Evolutionary conservation across 2,329 filamentous ascomycete genomes (phyloP), one percentile per base, ranked within the genome.

Genomic region (Bipolaris victoriae): DNA sequence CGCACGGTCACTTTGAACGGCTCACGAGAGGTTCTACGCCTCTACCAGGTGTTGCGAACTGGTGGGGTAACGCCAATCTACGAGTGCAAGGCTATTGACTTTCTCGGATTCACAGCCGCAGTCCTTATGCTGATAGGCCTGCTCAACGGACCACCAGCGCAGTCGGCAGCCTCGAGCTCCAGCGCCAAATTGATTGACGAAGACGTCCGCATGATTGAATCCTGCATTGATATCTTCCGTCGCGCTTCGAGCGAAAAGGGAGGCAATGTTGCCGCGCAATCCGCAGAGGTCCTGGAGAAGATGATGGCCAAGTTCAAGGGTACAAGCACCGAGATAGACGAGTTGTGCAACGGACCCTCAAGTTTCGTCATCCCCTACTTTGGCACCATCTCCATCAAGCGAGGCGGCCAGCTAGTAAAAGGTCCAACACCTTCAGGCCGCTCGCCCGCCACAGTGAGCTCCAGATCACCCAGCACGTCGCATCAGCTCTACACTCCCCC

Each of bases 11-110:
- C 78, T 56, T 61, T 79, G 16, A 76, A 75, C 40, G 75, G 76
- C 20, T 77, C 77, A 1, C 71, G 78, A n/a, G 69, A 76, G 50
- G 67, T 80, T 33, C 62, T 81, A n/a, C 68, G 71, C 2, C 66
- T 77, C 2, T 80, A 78, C 58, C 73, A 77, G 22, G 57, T 73
- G 0, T 68, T 80, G 4, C 74, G 76, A 5, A 70, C 69, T 7
- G 70, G 73, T 22, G 67, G 53, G 50, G 67, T 62, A 1, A 70
- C 73, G 52, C 76, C 76, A 10, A 63, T 80, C 0, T 81, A 79
- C 64, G 78, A 82, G 55, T 81, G 80, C 70, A 80, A 80, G 55
- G 77, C 78, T 7, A 68, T 79, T 16, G 80, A 81, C 61, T 81
- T 81, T 56, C 74, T 80, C 37, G 80, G 75, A 36, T 82, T 82